These are phyloP conservation scores for Grigorovia yakushimaensis DNA, from an alignment of 805 yeast genomes.

Conservation along the genomic window DNA sequence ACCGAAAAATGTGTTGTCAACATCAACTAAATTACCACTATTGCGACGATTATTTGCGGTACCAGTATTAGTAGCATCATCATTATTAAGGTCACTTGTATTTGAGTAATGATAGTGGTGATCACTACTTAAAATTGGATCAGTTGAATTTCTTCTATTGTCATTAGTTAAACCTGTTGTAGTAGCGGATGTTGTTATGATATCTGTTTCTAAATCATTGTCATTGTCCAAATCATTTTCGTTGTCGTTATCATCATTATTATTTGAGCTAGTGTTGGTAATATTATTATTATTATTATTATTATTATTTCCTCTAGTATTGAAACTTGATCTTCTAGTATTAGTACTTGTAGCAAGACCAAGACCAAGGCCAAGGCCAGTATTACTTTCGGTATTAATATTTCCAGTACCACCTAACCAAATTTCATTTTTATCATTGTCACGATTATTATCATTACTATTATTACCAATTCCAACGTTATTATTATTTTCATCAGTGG, in stretches of 20 bases:
- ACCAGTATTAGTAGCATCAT: neutral
- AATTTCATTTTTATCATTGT: neutral
- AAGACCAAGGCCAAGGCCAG: slow-evolving; percentile 19
- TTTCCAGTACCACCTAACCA: slow-evolving; percentile 15
- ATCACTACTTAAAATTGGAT: neutral
- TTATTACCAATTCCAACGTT: too few species aligned
- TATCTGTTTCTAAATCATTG: neutral
- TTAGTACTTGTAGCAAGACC: slow-evolving; percentile 20
- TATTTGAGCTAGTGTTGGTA: neutral
- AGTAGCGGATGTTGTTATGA: neutral
- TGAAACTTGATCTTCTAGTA: slow-evolving; percentile 18
- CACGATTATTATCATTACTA: neutral
- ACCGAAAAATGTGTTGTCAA: slow-evolving; percentile 21
- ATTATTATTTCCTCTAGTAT: neutral
- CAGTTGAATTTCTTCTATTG: neutral
- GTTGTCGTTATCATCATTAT: slow-evolving; percentile 1
- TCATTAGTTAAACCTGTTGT: neutral
- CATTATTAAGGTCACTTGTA: neutral
- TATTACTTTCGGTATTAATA: slow-evolving; percentile 19
- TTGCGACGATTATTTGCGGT: neutral
- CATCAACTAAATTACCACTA: slow-evolving; percentile 2
- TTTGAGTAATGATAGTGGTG: neutral
- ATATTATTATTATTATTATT: neutral
- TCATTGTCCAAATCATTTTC: slow-evolving; percentile 1
- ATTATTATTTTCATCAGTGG: neutral